Conservation (phyloP, 805 yeast genomes). For the Peterozyma toletana region DNA sequence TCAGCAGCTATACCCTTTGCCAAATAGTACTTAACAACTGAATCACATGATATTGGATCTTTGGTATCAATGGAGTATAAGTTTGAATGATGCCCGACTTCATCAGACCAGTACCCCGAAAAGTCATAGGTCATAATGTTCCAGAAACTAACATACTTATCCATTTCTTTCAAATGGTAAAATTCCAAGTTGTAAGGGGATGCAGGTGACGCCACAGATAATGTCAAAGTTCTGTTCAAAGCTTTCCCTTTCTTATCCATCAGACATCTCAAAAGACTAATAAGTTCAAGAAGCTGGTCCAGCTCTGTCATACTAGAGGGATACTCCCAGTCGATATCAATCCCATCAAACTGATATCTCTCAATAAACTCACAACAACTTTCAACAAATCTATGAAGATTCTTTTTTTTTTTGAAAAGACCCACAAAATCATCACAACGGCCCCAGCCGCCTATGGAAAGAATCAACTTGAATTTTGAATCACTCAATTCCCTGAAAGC, state of each 20-base stretch:
- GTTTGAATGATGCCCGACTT: slow-evolving; percentile 58
- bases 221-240: slow-evolving; percentile 22
- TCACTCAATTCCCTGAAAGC: slow-evolving; percentile 7
- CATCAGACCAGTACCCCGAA: slow-evolving; percentile 60
- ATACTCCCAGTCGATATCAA: slow-evolving; percentile 87
- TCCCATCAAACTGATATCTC: slow-evolving; percentile 63
- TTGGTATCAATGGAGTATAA: slow-evolving; percentile 22
- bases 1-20: slow-evolving; percentile 30
- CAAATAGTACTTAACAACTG: slow-evolving; percentile 36
- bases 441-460: slow-evolving; percentile 79
- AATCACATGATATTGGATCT: slow-evolving; percentile 25
- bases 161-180: slow-evolving; percentile 43
- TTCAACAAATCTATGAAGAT: slow-evolving; percentile 34
- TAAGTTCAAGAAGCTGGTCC: slow-evolving; percentile 29
- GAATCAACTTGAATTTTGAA: slow-evolving; percentile 37
- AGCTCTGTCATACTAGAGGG: slow-evolving; percentile 46
- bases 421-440: slow-evolving; percentile 39
- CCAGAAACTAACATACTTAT: slow-evolving; percentile 52
- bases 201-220: slow-evolving; percentile 71
- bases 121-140: slow-evolving; percentile 84
- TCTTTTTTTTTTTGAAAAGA: slow-evolving; percentile 26
- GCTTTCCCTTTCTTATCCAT: slow-evolving; percentile 30
- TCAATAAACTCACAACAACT: slow-evolving; percentile 37
- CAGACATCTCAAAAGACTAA: slow-evolving; percentile 28
- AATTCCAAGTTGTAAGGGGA: slow-evolving; percentile 33